These are phyloP conservation scores for Mortierella sp. DNA, from an alignment of 371 early-diverging fungal species.

Conservation along the genomic window DNA sequence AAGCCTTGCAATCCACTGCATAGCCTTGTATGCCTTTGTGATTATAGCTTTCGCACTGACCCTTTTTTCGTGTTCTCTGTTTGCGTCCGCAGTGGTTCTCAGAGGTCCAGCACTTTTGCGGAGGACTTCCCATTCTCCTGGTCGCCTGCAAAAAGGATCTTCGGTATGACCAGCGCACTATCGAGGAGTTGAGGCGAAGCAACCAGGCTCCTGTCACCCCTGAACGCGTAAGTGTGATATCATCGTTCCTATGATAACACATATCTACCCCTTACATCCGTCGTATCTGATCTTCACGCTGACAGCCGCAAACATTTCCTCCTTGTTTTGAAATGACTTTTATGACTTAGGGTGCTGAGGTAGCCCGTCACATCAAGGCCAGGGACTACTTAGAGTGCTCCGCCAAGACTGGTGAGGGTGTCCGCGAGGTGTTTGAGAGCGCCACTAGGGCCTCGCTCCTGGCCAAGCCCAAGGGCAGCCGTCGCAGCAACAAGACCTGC, in stretches of 20 bases:
- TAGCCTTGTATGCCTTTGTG: too few species aligned
- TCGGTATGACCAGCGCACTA: slow-evolving; percentile 82
- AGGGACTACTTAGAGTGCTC: slow-evolving; percentile 96
- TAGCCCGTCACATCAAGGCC: slow-evolving; percentile 88
- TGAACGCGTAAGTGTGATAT: slow-evolving; percentile 73
- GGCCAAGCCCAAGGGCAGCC: slow-evolving; percentile 53
- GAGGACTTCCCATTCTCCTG: slow-evolving; percentile 88
- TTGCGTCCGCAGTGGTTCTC: slow-evolving; percentile 83
- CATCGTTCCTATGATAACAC: not conserved
- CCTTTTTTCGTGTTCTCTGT: not conserved
- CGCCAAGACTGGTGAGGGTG: slow-evolving; percentile 92
- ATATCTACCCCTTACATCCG: too few species aligned
- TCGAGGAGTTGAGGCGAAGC: slow-evolving; percentile 82
- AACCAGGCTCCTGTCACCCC: slow-evolving; percentile 84
- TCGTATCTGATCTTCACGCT: too few species aligned
- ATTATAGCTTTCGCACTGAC: too few species aligned
- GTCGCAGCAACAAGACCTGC: slow-evolving; percentile 63
- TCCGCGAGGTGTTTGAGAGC: slow-evolving; percentile 94
- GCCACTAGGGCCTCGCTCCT: slow-evolving; percentile 91
- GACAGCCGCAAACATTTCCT: too few species aligned
- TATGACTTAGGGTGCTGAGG: slow-evolving; percentile 65
- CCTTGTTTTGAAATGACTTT: not conserved
- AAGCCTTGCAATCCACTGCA: too few species aligned
- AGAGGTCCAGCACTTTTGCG: slow-evolving; percentile 92
- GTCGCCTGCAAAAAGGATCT: slow-evolving; percentile 95